Evolutionary conservation across 1,284 basidiomycete species (phyloP).

Genomic region (Ustilago bromivora): DNA sequence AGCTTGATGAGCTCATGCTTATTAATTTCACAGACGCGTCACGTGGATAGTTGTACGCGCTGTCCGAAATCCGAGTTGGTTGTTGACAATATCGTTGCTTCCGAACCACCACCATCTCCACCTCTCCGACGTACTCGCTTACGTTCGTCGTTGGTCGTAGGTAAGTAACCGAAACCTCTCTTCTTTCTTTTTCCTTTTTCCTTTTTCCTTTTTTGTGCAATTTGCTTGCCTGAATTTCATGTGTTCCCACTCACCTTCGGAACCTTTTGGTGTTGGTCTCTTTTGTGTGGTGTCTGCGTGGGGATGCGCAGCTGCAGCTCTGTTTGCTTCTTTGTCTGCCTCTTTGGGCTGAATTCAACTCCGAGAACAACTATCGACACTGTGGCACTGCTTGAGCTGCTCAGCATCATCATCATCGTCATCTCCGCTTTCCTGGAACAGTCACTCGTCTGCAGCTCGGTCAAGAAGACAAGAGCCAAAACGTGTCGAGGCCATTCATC

Average conservation of each 20-base stretch:
- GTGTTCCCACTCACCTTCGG: neutral
- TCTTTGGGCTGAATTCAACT: neutral
- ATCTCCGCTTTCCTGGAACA: neutral
- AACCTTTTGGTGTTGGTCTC: slow-evolving; percentile 8
- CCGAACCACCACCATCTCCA: too few relatives aligned
- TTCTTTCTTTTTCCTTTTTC: neutral
- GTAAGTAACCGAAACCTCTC: neutral
- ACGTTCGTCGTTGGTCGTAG: neutral
- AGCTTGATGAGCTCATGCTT: too few relatives aligned
- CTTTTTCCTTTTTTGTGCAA: neutral
- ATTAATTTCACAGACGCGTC: too few relatives aligned
- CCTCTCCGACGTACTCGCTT: neutral
- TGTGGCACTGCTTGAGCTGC: neutral
- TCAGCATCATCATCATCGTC: neutral
- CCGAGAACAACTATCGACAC: slow-evolving; percentile 1
- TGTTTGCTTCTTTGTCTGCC: slow-evolving; percentile 3
- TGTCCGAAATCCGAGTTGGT: too few relatives aligned
- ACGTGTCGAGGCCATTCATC: neutral
- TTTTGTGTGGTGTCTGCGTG: slow-evolving; percentile 6
- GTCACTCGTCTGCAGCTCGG: neutral
- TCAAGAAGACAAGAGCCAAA: neutral
- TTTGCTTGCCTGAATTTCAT: neutral
- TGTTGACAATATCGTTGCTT: too few relatives aligned
- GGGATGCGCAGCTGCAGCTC: slow-evolving; percentile 1
- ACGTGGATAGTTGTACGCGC: too few relatives aligned